Evolutionary conservation across 179 eudicot species (phyloP).

Genomic region (Silene noctiflora): DNA sequence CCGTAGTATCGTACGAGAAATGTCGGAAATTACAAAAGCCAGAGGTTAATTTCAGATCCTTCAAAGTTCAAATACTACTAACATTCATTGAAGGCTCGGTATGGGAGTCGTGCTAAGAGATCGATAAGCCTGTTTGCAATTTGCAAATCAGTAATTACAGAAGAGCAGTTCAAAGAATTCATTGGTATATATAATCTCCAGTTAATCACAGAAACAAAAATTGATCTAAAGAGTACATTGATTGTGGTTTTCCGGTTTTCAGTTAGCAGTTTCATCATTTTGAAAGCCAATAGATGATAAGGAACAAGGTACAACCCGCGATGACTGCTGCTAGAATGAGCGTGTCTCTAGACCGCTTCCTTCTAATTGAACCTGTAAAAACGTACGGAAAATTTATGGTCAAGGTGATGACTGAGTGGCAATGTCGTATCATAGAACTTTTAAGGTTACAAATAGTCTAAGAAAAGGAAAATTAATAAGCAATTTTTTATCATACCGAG

Average conservation of each 20-base stretch:
- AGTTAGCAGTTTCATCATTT: slow-evolving; percentile 41
- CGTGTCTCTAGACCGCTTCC: slow-evolving; percentile 82
- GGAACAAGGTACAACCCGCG: slow-evolving; percentile 87
- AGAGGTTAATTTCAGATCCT: too few species aligned
- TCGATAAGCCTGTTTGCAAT: not conserved
- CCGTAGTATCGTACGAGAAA: too few species aligned
- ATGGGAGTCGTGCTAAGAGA: not conserved
- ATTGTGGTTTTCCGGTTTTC: not conserved
- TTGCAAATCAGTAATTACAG: slow-evolving; percentile 5
- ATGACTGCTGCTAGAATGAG: slow-evolving; percentile 82
- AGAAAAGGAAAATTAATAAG: not conserved
- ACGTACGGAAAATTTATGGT: not conserved
- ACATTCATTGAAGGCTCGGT: not conserved
- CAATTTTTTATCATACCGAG: slow-evolving; percentile 49
- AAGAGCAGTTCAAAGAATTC: slow-evolving; percentile 10
- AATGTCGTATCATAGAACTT: not conserved
- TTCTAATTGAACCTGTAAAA: slow-evolving; percentile 69
- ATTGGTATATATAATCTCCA: slow-evolving; percentile 9
- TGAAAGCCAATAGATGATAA: slow-evolving; percentile 89
- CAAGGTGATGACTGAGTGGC: not conserved
- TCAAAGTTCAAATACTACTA: too few species aligned
- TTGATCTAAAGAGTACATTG: slow-evolving; percentile 3
- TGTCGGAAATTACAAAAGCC: too few species aligned
- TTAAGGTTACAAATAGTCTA: not conserved
- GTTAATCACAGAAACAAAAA: slow-evolving; percentile 25